Conservation (phyloP, 305 asterid species). For the Salvia sclarea region DNA sequence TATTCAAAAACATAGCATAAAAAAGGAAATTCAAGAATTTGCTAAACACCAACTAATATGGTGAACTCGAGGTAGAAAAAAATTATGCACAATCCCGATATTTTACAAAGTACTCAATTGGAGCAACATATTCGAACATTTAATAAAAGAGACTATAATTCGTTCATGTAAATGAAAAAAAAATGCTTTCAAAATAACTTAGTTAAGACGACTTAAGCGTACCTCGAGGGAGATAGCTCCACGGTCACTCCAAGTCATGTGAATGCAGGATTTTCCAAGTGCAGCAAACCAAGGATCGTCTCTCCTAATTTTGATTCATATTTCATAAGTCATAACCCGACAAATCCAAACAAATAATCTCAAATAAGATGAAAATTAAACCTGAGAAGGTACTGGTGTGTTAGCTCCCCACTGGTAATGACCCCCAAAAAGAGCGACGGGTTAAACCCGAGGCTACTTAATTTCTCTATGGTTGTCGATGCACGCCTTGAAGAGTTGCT, state of each 20-base stretch:
- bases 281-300: constrained; percentile 88
- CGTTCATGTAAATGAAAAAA: neutral
- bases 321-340: neutral
- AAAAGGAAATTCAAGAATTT: constrained; percentile 2
- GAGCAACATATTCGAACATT: constrained; percentile 1
- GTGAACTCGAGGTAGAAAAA: neutral
- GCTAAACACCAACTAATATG: neutral
- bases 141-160: neutral
- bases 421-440: constrained; percentile 85
- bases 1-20: constrained; percentile 3
- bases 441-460: constrained; percentile 81
- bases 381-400: constrained; percentile 86
- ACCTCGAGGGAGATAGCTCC: constrained; percentile 98
- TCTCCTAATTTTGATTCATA: constrained; percentile 48
- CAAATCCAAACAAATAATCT: neutral
- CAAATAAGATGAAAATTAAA: too few species aligned
- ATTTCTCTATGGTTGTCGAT: constrained; percentile 76
- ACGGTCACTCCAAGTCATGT: constrained; percentile 89
- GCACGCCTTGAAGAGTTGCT: constrained; percentile 97
- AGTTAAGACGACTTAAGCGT: constrained; percentile 28
- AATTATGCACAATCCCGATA: neutral
- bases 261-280: constrained; percentile 83
- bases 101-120: neutral
- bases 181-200: neutral
- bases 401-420: constrained; percentile 93